Evolutionary conservation across 148 eudicot species (phyloP).

Genomic region (Salicornia ramosissima): DNA sequence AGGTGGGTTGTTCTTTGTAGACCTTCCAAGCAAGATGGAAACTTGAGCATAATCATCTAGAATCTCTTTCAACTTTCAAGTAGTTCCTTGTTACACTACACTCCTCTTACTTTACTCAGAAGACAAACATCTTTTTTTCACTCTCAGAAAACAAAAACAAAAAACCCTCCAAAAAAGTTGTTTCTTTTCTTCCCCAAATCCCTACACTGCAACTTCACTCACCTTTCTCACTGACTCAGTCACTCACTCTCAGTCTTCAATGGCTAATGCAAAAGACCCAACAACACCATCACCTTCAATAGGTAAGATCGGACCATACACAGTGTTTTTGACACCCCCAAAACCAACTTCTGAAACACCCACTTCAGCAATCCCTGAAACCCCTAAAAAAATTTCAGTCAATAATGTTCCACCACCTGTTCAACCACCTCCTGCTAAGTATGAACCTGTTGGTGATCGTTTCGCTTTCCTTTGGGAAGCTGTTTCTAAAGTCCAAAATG

Average conservation of each 20-base stretch:
- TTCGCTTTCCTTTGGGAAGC: constrained; percentile 65
- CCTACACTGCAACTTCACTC: no score
- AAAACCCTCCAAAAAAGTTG: not conserved
- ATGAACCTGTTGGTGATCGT: constrained; percentile 29
- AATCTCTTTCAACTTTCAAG: not conserved
- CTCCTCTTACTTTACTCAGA: not conserved
- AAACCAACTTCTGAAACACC: constrained; percentile 18
- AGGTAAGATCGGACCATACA: constrained; percentile 96
- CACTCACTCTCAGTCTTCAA: constrained; percentile 12
- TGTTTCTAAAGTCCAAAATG: constrained; percentile 64
- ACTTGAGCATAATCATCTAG: not conserved
- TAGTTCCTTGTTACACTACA: not conserved
- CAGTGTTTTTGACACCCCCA: constrained; percentile 87
- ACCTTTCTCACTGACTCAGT: not conserved
- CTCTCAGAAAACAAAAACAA: not conserved
- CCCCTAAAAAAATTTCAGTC: constrained; percentile 26
- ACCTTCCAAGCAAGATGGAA: no score
- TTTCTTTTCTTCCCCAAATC: not conserved
- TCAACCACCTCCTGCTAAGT: constrained; percentile 64
- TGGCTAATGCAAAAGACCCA: constrained; percentile 34
- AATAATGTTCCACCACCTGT: constrained; percentile 46
- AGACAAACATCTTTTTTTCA: not conserved
- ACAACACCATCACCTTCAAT: constrained; percentile 67
- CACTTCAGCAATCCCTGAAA: constrained; percentile 22
- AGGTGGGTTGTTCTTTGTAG: no score